Evolutionary conservation across 345 rosid genomes (phyloP).

Genomic region (Lepidium didymum): DNA sequence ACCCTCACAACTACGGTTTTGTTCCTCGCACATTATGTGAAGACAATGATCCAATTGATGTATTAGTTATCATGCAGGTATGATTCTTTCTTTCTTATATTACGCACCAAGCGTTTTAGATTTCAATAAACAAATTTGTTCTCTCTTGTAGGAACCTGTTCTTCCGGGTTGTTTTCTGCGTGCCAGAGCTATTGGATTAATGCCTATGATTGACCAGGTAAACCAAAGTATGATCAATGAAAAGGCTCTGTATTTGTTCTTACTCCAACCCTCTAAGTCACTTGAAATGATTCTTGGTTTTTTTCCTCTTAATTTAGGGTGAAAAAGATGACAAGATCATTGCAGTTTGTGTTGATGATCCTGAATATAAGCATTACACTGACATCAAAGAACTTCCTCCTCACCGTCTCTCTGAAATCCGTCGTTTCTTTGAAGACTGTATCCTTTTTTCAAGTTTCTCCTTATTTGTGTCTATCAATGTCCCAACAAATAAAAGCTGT

Average conservation of each 20-base stretch:
- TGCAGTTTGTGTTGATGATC: slow-evolving; percentile 97
- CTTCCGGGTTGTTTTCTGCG: slow-evolving; percentile 94
- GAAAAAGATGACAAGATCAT: slow-evolving; percentile 96
- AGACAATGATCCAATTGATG: slow-evolving; percentile 95
- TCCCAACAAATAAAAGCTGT: not conserved
- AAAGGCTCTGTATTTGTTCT: not conserved
- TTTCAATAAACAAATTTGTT: not conserved
- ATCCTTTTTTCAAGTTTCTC: slow-evolving; percentile 25
- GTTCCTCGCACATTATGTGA: slow-evolving; percentile 91
- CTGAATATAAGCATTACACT: slow-evolving; percentile 79
- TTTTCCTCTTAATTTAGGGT: slow-evolving; percentile 37
- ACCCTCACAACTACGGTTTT: slow-evolving; percentile 99
- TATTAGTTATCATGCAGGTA: slow-evolving; percentile 94
- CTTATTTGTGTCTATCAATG: not conserved
- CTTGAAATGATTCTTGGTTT: not conserved
- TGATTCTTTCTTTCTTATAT: not conserved
- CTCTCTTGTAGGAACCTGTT: slow-evolving; percentile 67
- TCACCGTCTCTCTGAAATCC: slow-evolving; percentile 94
- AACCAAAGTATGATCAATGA: not conserved
- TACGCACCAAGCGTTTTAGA: not conserved
- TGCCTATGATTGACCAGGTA: slow-evolving; percentile 99
- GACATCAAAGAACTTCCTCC: slow-evolving; percentile 92
- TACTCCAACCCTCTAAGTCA: not conserved
- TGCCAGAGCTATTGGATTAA: slow-evolving; percentile 92
- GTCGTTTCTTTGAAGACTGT: slow-evolving; percentile 98